Base-by-base conservation (phyloP, 805 yeast genomes). In the Saccharomyces paradoxus region DNA sequence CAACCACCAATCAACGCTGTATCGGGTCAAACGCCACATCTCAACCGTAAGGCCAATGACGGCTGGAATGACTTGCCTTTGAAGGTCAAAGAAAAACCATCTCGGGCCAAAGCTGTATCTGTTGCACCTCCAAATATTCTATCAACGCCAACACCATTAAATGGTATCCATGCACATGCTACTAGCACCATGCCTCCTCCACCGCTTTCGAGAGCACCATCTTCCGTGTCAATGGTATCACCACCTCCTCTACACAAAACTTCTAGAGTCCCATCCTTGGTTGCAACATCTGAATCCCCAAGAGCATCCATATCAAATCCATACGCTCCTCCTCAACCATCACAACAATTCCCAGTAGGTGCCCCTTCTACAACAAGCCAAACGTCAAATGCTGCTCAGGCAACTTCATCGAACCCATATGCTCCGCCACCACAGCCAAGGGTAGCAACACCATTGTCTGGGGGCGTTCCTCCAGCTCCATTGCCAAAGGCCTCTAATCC, bases 51-150 rank as follows among this genome's bases (percentile, higher is more conserved):
- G 53, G 72, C 74, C 14, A 70, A 69, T 50, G 67, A 68, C 49
- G 74, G 74, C 24, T 70, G 74, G 74, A 70, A 70, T 53, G 73
- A 70, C 56, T 55, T 70, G 54, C 68, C 73, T 46, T 50, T 69
- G 29, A 64, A 63, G 13, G 63, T 68, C 7, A 65, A 65, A 41
- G 71, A 64, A 29, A 55, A 56, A 26, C 66, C 68, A 32, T 60
- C 62, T 10, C 67, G 73, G 56, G 72, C 71, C 12, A 69, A 70
- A 46, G 65, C 72, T 6, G 68, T 70, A 24, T 69, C 75, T 1
- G 74, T 78, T 30, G 73, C 73, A 13, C 69, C 71, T 47, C 55
- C 56, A 13, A 53, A 57, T 41, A 47, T 55, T n/a, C 57, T 60
- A 26, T 47, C 56, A 24, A 50, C 59, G 8, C 48, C 53, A 46